Conservation (phyloP, 2,329 filamentous ascomycete species). For the Corynespora cassiicola region DNA sequence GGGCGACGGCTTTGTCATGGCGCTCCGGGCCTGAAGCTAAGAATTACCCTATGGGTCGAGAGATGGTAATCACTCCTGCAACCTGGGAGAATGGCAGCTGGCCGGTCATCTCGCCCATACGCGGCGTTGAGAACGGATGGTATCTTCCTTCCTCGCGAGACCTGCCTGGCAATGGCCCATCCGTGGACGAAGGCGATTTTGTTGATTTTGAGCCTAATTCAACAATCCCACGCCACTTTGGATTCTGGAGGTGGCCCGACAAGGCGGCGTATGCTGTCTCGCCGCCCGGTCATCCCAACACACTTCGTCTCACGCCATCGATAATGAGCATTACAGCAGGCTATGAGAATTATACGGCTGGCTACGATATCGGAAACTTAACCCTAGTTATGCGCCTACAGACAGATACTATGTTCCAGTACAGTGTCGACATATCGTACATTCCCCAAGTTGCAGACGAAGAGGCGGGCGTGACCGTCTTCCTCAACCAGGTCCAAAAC, state of each 20-base stretch:
- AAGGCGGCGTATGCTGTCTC: slow-evolving; percentile 56
- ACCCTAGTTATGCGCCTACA: no score
- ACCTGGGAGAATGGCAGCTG: slow-evolving; percentile 44
- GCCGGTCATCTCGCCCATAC: slow-evolving; percentile 52
- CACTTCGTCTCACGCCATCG: slow-evolving; percentile 55
- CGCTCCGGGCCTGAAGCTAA: slow-evolving; percentile 18
- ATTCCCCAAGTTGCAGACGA: slow-evolving; percentile 44
- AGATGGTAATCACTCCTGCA: slow-evolving; percentile 30
- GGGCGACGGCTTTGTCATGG: slow-evolving; percentile 30
- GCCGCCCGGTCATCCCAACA: slow-evolving; percentile 48
- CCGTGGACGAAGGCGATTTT: slow-evolving; percentile 52
- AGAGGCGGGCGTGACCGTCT: slow-evolving; percentile 59
- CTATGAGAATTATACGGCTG: slow-evolving; percentile 4
- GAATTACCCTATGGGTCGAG: slow-evolving; percentile 35
- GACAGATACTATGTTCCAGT: slow-evolving; percentile 61
- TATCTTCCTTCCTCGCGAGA: slow-evolving; percentile 45
- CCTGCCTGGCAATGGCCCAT: slow-evolving; percentile 45
- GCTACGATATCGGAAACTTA: neutral
- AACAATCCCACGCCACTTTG: slow-evolving; percentile 57
- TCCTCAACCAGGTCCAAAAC: slow-evolving; percentile 59
- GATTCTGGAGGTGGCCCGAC: slow-evolving; percentile 60
- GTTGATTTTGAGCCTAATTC: slow-evolving; percentile 54
- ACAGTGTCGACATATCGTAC: slow-evolving; percentile 56
- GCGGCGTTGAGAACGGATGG: slow-evolving; percentile 53
- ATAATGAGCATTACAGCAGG: slow-evolving; percentile 24